phyloP scores from a whole-genome alignment of 768 basidiomycete genomes.

The Mycena indigotica region DNA sequence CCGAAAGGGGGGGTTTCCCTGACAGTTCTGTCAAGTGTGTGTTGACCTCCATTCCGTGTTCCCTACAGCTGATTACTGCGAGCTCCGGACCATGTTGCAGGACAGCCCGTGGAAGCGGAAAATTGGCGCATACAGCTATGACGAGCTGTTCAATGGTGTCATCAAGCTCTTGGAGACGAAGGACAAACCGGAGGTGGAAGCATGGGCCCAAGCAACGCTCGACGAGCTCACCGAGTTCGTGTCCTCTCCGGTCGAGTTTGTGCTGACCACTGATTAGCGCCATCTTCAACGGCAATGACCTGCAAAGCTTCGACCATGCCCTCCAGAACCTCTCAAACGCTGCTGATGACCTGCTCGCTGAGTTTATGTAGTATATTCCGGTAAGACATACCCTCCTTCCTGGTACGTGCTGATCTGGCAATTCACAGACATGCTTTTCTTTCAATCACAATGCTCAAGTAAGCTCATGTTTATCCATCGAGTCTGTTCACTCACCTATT shows the following conservation, averaged over 20 bases:
- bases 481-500: too few species aligned
- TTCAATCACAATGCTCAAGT: too few species aligned
- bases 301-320: neutral
- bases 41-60: neutral
- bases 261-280: neutral
- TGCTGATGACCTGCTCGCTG: neutral
- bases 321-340: neutral
- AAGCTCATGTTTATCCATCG: too few species aligned
- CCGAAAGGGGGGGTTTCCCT: too few species aligned
- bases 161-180: neutral
- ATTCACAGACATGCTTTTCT: too few species aligned
- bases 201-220: neutral
- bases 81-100: neutral
- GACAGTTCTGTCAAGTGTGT: too few species aligned
- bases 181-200: neutral
- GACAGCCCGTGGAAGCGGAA: neutral
- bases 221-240: neutral
- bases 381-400: too few species aligned
- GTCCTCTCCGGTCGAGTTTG: neutral
- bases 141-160: neutral
- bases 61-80: neutral
- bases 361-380: too few species aligned
- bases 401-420: too few species aligned
- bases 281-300: neutral
- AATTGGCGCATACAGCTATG: neutral